A percentile compares a stretch with the other conserved stretches of the same genome.
Evolutionary conservation across 441 rosid genomes (phyloP).

Genomic region (Metrosideros polymorpha): DNA sequence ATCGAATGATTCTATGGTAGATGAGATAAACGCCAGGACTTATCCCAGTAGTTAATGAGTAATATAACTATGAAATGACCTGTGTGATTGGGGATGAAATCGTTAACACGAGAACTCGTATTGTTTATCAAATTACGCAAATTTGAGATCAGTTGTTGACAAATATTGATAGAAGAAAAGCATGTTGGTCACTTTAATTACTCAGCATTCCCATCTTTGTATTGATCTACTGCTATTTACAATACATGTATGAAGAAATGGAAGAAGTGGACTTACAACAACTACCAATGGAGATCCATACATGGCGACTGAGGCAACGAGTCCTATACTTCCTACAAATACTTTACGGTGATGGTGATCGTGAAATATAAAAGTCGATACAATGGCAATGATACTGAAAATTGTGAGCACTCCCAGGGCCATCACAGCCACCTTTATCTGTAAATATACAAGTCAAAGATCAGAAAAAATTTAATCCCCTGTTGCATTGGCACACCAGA

Average conservation of each 20-base stretch:
- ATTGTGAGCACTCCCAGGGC: conserved; percentile 22
- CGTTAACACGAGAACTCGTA: background rate
- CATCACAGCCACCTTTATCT: conserved; percentile 44
- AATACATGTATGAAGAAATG: background rate
- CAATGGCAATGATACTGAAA: conserved; percentile 18
- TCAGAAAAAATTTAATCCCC: background rate
- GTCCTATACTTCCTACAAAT: conserved; percentile 51
- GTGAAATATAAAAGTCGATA: conserved; percentile 37
- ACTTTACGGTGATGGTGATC: conserved; percentile 54
- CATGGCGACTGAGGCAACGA: conserved; percentile 59
- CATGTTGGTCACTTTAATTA: background rate
- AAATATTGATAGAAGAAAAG: background rate
- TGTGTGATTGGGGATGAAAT: background rate
- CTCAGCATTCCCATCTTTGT: background rate
- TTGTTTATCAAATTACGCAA: background rate
- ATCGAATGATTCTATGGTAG: background rate
- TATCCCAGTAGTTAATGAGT: background rate
- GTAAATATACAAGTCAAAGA: background rate
- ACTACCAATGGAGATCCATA: conserved; percentile 69
- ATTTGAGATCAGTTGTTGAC: background rate
- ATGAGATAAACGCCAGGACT: background rate
- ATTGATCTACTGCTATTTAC: background rate
- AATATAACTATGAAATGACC: background rate
- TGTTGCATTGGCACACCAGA: background rate
- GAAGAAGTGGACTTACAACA: conserved; percentile 35